Base-by-base conservation (phyloP, 2,329 filamentous ascomycete genomes). In the Plenodomus lindquistii region DNA sequence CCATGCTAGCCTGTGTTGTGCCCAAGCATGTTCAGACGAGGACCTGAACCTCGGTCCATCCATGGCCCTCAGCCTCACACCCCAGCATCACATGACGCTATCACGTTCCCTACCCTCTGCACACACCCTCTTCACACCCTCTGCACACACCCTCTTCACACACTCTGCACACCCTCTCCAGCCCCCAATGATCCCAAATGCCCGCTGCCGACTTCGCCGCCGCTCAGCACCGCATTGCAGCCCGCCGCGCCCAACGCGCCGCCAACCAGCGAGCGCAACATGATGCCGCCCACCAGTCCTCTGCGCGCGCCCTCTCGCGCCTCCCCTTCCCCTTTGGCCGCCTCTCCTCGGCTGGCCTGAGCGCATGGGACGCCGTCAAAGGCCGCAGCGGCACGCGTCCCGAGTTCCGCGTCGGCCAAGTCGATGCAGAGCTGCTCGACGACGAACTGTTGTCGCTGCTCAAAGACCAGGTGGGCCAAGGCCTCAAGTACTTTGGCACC, bases 361-460 rank as follows among this genome's bases (percentile, higher is more conserved):
- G 75, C 31, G 74, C 84, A 45, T 96, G 88, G 90, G 84, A 91
- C 66, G 76, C 81, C 4, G 75, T 93, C 36, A 84, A 83, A 34
- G 86, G 87, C 5, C 85, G 88, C 51, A 86, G 91, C 66, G 90
- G 91, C 37, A 93, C 89, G 19, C 80, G 85, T 15, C 93, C 94
- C 4, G 87, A 89, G 10, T 97, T 96, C 71, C 86, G 94, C 44
- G 94, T 99, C 21, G 91, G 93, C 21, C 94, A 99, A 75, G 90
- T 97, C 37, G 94, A 99, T 72, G 91, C 94, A 31, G 94, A 97
- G 72, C 79, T 99, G 41, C 81, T 99, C 16, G 94, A 99, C 72
- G 91, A 96, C 67, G 94, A 97, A 75, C 80, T 99, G 38, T 79
- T 97, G 19, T 83, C 84, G n/a, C 80, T 97, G 57, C 78, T 99